These are phyloP conservation scores for Aspergillus novofumigatus DNA, from an alignment of 2,329 filamentous ascomycete species.

Conservation along the genomic window DNA sequence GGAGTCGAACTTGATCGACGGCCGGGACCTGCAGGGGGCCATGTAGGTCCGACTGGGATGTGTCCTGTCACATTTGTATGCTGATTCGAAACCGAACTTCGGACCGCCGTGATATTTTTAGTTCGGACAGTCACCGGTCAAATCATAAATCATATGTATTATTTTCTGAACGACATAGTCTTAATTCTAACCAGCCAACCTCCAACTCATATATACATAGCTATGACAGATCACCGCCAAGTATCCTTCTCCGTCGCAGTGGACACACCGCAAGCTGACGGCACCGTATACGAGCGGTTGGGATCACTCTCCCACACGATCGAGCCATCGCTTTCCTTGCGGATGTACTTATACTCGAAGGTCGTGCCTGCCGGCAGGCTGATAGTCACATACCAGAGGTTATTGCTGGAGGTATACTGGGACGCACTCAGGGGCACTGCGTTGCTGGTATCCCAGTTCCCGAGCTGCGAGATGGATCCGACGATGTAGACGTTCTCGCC, in stretches of 20 bases:
- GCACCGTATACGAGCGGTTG: conserved; percentile 41
- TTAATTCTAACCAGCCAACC: too few relatives aligned
- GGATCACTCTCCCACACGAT: conserved; percentile 62
- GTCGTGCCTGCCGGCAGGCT: conserved; percentile 51
- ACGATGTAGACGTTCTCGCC: conserved; percentile 65
- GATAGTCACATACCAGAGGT: conserved; percentile 59
- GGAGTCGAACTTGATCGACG: not conserved
- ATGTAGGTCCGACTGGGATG: not conserved
- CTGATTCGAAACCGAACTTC: not conserved
- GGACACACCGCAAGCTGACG: conserved; percentile 30
- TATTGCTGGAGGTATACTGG: conserved; percentile 56
- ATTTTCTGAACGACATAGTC: not conserved
- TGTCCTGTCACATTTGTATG: not conserved
- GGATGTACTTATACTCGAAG: conserved; percentile 67
- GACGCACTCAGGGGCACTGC: conserved; percentile 57
- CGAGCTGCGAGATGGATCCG: conserved; percentile 57
- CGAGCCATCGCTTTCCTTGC: conserved; percentile 50
- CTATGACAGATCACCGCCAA: conserved; percentile 28
- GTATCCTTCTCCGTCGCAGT: conserved; percentile 33
- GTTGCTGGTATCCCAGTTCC: conserved; percentile 55
- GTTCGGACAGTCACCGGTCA: not conserved
- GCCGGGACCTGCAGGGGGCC: not conserved
- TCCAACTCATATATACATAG: not conserved
- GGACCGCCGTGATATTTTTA: not conserved
- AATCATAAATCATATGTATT: not conserved